Evolutionary conservation across 2,329 filamentous ascomycete species (phyloP), one percentile per base, ranked within the genome.

Genomic region (Apiospora sp.): DNA sequence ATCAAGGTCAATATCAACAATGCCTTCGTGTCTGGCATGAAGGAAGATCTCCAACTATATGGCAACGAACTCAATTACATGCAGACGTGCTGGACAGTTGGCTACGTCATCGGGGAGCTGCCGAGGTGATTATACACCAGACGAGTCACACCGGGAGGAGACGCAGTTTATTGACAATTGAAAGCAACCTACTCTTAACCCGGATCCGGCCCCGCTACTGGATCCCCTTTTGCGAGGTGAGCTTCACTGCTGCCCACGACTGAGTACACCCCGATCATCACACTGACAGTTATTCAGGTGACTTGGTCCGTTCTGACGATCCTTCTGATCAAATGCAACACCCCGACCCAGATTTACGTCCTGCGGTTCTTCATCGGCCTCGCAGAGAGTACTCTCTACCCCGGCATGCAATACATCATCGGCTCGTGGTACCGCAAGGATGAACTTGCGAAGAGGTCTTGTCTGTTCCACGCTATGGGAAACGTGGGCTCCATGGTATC

Each of bases 1-100:
- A 81, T 84, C 73, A 81, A 83, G 75, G 76, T 80, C 67, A 84
- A 84, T 54, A 77, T 84, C 73, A 84, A 81, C 73, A 84, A 80
- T 54, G 85, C 86, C 4, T 87, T 84, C 72, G 84, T 86, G 0
- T 84, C 83, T 0, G 86, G 85, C 0, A 86, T 87, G 85, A 82
- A 85, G 67, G 82, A 84, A 71, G 83, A 85, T 70, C 69, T 84
- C 37, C 74, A 75, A 0, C 79, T 86, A 27, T 79, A 82, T 43
- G 83, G 82, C 6, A 86, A 86, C 61, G 76, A 86, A 73, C 77
- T 83, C 49, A 81, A 81, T 54, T 80, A 80, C 37, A 80, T 81
- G 75, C 75, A 75, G 16, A 78, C 77, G 0, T 77, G 76, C 37
- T 80, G 77, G 77, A 79, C 78, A 0, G 76, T 80, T 12, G 79